Percentiles rank a stretch among this genome's conserved stretches.
phyloP scores from a whole-genome alignment of 2,329 filamentous ascomycete species.

The Myriosclerotinia duriaeana region DNA sequence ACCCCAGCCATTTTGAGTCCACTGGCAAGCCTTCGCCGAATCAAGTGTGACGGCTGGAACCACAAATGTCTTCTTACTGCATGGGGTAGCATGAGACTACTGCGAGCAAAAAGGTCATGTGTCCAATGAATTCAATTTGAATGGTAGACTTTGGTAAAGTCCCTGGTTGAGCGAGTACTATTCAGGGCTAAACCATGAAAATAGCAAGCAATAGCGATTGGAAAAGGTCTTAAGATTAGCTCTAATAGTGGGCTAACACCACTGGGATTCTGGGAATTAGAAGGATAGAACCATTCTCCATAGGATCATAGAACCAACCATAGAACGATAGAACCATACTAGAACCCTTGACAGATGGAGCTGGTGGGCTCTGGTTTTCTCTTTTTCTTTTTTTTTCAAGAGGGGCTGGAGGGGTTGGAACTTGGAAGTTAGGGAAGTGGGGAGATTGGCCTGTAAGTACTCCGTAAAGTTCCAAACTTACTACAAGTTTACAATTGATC shows the following conservation, averaged over 20 bases:
- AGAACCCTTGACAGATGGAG: not conserved
- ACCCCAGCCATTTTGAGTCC: slow-evolving; percentile 28
- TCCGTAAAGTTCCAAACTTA: no score
- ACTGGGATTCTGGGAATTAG: not conserved
- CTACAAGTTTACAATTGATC: not conserved
- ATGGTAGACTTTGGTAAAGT: slow-evolving; percentile 12
- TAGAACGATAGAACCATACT: no score
- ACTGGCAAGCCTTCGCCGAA: slow-evolving; percentile 21
- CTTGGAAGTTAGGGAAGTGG: slow-evolving; percentile 5
- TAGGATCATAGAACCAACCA: not conserved
- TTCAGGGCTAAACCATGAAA: slow-evolving; percentile 19
- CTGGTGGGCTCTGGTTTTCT: not conserved
- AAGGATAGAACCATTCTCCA: not conserved
- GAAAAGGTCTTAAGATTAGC: slow-evolving; percentile 3
- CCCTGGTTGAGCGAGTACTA: slow-evolving; percentile 13
- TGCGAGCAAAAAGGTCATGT: slow-evolving; percentile 23
- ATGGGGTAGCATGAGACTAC: slow-evolving; percentile 25
- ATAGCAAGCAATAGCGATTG: slow-evolving; percentile 14
- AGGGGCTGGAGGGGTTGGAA: slow-evolving; percentile 7
- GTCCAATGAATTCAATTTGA: slow-evolving; percentile 23
- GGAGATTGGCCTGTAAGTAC: slow-evolving; percentile 7
- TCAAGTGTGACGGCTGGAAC: slow-evolving; percentile 21
- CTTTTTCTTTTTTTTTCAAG: not conserved
- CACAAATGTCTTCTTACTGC: slow-evolving; percentile 23
- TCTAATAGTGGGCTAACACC: slow-evolving; percentile 12